Base-by-base conservation (phyloP, 495 filamentous ascomycete genomes). In the Penicillium longicatenatum region DNA sequence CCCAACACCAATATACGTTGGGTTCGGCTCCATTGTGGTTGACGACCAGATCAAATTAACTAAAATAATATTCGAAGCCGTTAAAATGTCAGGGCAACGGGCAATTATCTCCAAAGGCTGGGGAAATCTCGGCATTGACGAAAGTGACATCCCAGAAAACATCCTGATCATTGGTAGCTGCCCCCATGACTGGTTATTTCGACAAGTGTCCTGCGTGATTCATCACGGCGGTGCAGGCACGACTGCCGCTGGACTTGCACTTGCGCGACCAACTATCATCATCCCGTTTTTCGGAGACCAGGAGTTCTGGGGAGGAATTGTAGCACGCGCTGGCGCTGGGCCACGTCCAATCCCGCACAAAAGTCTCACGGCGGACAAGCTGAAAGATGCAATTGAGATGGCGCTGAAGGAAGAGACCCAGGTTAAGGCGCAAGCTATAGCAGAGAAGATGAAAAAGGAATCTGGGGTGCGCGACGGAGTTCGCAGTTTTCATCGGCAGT, bases 221-320 rank as follows among this genome's bases (percentile, higher is more conserved):
- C 90, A 95, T 54, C 90, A 93, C 58, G 90, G 90, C 33, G 90
- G 90, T 30, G 90, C 90, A 7, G 90, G 90, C 26, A 93, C 90
- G 10, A 92, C 88, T 10, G 90, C 90, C 3, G 85, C 84, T 3
- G 89, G 90, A 5, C 84, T 94, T 46, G 77, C 84, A 3, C 70
- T 79, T 0, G 89, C 86, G 1, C 81, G 82, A 35, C 90, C 90
- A 4, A 93, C 90, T 0, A 79, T 90, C 1, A 79, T 94, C 22
- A 84, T 94, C 9, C 90, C 90, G 0, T 94, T 94, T 73, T 93
- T 94, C 62, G 90, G 90, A 5, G 90, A 93, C 54, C 89, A 93
- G 65, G 86, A 88, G 2, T 93, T 92, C 58, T 93, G 90, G 90
- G 90, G 90, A 17, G 74, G 81, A 2, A 89, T 93, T 80, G 82